phyloP scores from a whole-genome alignment of 257 asterid genomes.

The Hygrophila difformis region DNA sequence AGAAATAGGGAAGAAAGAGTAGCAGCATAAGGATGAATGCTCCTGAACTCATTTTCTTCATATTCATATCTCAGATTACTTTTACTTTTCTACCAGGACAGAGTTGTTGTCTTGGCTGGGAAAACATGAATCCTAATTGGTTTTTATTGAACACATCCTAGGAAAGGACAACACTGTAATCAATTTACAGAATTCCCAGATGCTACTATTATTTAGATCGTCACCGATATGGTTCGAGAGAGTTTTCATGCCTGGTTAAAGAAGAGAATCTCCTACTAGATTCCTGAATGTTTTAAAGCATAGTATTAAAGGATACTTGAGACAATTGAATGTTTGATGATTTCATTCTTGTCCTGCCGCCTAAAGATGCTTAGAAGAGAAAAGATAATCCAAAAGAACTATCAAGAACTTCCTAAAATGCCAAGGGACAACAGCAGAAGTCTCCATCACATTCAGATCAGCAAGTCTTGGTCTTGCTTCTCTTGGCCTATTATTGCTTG shows the following conservation, averaged over 20 bases:
- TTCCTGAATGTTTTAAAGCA: too few relatives aligned
- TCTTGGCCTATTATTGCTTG: too few relatives aligned
- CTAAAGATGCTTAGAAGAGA: background rate
- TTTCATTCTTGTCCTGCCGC: background rate
- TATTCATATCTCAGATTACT: background rate
- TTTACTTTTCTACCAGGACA: background rate
- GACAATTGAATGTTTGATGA: background rate
- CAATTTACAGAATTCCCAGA: background rate
- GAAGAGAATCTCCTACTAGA: too few relatives aligned
- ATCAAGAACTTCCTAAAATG: background rate
- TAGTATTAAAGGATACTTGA: background rate
- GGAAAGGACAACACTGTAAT: background rate
- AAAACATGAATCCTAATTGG: background rate
- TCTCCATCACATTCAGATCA: background rate
- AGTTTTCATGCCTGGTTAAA: background rate
- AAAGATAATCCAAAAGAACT: too few relatives aligned
- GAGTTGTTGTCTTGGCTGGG: background rate
- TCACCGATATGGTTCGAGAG: background rate
- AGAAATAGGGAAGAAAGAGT: background rate
- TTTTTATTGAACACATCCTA: background rate
- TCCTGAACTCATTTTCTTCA: conserved; percentile 5
- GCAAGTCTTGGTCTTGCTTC: too few relatives aligned
- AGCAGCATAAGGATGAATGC: background rate
- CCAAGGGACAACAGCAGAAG: background rate
- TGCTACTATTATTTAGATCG: background rate